Conservation (phyloP, 2,329 filamentous ascomycete species). For the Alternaria brassicae region DNA sequence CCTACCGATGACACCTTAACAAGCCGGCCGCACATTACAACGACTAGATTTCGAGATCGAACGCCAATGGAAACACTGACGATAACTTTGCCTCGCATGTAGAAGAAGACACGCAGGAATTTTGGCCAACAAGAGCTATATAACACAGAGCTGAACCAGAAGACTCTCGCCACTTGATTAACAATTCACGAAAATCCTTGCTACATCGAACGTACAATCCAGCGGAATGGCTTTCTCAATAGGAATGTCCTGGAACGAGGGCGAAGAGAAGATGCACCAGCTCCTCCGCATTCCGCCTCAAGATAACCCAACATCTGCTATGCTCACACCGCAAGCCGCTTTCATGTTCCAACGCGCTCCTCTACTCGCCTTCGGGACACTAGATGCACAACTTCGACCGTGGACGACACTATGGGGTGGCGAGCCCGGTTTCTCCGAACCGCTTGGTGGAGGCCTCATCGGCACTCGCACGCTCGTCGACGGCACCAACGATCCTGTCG, state of each 20-base stretch:
- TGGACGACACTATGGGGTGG: slow-evolving; percentile 87
- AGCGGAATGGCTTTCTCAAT: slow-evolving; percentile 54
- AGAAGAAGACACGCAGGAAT: not conserved
- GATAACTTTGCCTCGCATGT: not conserved
- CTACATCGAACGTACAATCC: not conserved
- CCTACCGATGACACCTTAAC: not conserved
- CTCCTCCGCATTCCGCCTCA: slow-evolving; percentile 64
- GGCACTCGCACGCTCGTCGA: slow-evolving; percentile 70
- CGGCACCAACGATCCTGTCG: slow-evolving; percentile 71
- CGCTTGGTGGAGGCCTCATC: slow-evolving; percentile 68
- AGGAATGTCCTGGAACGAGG: slow-evolving; percentile 65
- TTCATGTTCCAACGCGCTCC: slow-evolving; percentile 68
- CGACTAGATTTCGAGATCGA: not conserved
- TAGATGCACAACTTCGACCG: slow-evolving; percentile 69
- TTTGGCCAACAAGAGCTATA: not conserved
- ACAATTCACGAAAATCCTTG: not conserved
- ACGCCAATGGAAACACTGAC: not conserved
- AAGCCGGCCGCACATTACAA: not conserved
- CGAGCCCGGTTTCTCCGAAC: slow-evolving; percentile 69
- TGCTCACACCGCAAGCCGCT: slow-evolving; percentile 67
- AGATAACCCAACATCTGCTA: slow-evolving; percentile 72
- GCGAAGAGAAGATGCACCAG: slow-evolving; percentile 70
- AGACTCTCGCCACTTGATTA: not conserved
- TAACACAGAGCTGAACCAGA: not conserved
- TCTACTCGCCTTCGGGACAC: slow-evolving; percentile 74